Percentiles rank a stretch among this genome's conserved stretches.
phyloP scores from a whole-genome alignment of 768 basidiomycete genomes.

The Nidularia sp. region DNA sequence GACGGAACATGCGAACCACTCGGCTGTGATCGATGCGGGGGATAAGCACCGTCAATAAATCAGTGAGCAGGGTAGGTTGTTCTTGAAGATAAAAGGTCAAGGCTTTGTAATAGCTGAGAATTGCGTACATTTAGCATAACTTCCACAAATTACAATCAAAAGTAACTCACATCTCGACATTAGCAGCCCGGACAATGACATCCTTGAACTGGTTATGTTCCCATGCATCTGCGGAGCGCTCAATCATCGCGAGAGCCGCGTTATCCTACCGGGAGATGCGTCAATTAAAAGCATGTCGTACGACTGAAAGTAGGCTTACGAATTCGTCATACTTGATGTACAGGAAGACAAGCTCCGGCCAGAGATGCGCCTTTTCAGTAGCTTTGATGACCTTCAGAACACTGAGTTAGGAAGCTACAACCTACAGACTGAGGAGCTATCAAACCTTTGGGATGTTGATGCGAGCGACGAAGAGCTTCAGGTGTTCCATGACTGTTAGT shows the following conservation, averaged over 20 bases:
- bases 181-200: slow-evolving; percentile 92
- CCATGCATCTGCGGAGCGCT: slow-evolving; percentile 97
- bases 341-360: slow-evolving; percentile 97
- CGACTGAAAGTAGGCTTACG: slow-evolving; percentile 34
- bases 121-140: neutral
- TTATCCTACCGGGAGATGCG: slow-evolving; percentile 60
- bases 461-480: slow-evolving; percentile 91
- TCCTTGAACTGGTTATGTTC: slow-evolving; percentile 99
- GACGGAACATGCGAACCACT: slow-evolving; percentile 93
- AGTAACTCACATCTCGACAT: slow-evolving; percentile 83
- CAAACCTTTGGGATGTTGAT: slow-evolving; percentile 92
- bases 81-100: slow-evolving; percentile 92
- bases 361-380: slow-evolving; percentile 93
- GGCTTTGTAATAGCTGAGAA: slow-evolving; percentile 84
- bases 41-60: slow-evolving; percentile 88
- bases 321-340: slow-evolving; percentile 99
- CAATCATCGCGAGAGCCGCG: slow-evolving; percentile 97
- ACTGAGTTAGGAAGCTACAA: too few relatives aligned
- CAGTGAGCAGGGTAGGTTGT: slow-evolving; percentile 90
- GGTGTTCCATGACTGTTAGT: slow-evolving; percentile 89
- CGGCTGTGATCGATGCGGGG: slow-evolving; percentile 93
- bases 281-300: neutral
- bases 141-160: neutral
- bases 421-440: too few relatives aligned
- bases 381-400: slow-evolving; percentile 72